These are phyloP conservation scores for Gamarada debralockiae DNA, from an alignment of 495 filamentous ascomycete genomes.

Conservation along the genomic window DNA sequence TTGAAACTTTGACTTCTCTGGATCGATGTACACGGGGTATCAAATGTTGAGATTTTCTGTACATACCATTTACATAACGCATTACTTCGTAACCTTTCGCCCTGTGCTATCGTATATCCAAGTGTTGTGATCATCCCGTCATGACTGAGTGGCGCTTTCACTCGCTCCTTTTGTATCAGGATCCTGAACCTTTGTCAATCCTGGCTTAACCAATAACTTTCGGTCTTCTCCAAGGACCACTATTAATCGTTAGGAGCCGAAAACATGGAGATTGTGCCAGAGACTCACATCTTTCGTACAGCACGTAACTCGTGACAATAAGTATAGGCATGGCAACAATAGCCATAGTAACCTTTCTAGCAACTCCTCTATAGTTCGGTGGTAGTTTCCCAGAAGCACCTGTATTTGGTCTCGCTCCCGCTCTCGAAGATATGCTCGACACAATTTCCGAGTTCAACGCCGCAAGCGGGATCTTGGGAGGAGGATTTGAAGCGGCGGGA, in stretches of 20 bases:
- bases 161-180: not conserved
- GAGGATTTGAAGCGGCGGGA: not conserved
- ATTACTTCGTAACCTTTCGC: not conserved
- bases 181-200: not conserved
- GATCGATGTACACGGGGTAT: conserved; percentile 15
- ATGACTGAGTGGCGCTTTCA: not conserved
- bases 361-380: conserved; percentile 17
- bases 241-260: not conserved
- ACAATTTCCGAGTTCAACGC: conserved; percentile 23
- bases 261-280: not conserved
- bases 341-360: conserved; percentile 29
- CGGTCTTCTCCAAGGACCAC: conserved; percentile 11
- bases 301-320: conserved; percentile 33
- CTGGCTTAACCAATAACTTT: conserved; percentile 5
- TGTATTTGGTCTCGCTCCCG: conserved; percentile 22
- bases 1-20: too few species aligned
- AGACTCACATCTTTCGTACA: conserved; percentile 32
- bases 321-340: conserved; percentile 34
- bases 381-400: conserved; percentile 6
- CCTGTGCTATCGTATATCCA: not conserved
- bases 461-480: conserved; percentile 14
- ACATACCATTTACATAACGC: not conserved
- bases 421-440: conserved; percentile 17
- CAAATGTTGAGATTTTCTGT: conserved; percentile 11
- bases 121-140: not conserved